Evolutionary conservation across 192 early-diverging fungal species (phyloP).

Genomic region (Pilobolus umbonatus): DNA sequence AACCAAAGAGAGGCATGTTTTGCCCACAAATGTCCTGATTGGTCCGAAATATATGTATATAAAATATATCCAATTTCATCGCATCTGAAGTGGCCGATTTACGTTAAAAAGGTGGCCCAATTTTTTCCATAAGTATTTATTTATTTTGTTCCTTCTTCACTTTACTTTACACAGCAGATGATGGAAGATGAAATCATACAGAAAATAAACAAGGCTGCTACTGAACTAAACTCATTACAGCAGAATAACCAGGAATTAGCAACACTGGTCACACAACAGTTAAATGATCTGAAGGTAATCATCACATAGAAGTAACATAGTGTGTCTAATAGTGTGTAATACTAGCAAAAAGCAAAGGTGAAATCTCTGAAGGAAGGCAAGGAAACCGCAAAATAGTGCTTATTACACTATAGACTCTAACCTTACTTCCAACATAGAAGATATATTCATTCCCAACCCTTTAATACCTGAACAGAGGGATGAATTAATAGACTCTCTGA

Average conservation of each 20-base stretch:
- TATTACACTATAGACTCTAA: neutral
- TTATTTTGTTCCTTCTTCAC: too few species aligned
- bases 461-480: constrained; percentile 5
- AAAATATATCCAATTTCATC: too few species aligned
- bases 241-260: constrained; percentile 39
- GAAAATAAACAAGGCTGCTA: constrained; percentile 43
- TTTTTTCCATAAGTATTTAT: too few species aligned
- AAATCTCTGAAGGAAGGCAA: constrained; percentile 8
- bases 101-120: too few species aligned
- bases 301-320: neutral
- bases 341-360: constrained; percentile 12
- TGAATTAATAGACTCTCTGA: constrained; percentile 7
- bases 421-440: neutral
- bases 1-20: too few species aligned
- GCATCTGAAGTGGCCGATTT: too few species aligned
- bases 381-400: neutral
- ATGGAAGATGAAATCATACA: constrained; percentile 43
- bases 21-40: too few species aligned
- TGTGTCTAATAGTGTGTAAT: neutral
- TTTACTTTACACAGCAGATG: too few species aligned
- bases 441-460: neutral
- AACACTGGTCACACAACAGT: constrained; percentile 30
- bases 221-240: constrained; percentile 40
- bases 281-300: constrained; percentile 39
- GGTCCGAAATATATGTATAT: too few species aligned